phyloP scores from a whole-genome alignment of 2,329 filamentous ascomycete species.

The Xylaria sp. region DNA sequence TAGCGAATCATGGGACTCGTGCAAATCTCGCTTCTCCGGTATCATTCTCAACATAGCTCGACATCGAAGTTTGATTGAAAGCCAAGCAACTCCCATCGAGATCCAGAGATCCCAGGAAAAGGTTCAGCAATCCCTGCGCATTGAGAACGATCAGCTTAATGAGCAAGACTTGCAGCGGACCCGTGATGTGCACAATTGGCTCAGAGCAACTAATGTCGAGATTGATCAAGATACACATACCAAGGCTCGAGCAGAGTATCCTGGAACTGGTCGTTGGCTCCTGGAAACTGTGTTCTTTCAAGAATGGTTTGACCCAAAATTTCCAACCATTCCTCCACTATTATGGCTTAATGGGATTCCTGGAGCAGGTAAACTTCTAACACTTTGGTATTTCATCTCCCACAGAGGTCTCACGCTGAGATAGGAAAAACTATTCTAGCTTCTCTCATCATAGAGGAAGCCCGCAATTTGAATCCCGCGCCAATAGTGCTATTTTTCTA shows the following conservation, averaged over 20 bases:
- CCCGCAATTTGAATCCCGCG: constrained; percentile 25
- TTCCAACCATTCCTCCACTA: constrained; percentile 36
- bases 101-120: constrained; percentile 29
- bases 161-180: constrained; percentile 14
- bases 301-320: constrained; percentile 40
- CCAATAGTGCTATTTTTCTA: constrained; percentile 49
- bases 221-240: constrained; percentile 20
- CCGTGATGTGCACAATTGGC: constrained; percentile 30
- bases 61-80: constrained; percentile 41
- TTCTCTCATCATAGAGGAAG: constrained; percentile 48
- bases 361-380: constrained; percentile 43
- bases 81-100: constrained; percentile 37
- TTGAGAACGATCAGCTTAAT: constrained; percentile 17
- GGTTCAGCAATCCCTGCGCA: constrained; percentile 22
- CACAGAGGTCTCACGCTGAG: not conserved
- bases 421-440: constrained; percentile 52
- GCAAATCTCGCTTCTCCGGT: constrained; percentile 33
- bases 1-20: constrained; percentile 43
- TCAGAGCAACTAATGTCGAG: constrained; percentile 26
- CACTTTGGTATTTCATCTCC: too few species aligned
- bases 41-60: constrained; percentile 39
- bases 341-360: constrained; percentile 46
- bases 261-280: constrained; percentile 43
- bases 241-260: constrained; percentile 31
- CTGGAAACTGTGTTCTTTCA: constrained; percentile 33